Percentiles rank a stretch among this genome's conserved stretches.
These are phyloP conservation scores for Xanthoconium stramineum DNA, from an alignment of 768 basidiomycete species.

Conservation along the genomic window DNA sequence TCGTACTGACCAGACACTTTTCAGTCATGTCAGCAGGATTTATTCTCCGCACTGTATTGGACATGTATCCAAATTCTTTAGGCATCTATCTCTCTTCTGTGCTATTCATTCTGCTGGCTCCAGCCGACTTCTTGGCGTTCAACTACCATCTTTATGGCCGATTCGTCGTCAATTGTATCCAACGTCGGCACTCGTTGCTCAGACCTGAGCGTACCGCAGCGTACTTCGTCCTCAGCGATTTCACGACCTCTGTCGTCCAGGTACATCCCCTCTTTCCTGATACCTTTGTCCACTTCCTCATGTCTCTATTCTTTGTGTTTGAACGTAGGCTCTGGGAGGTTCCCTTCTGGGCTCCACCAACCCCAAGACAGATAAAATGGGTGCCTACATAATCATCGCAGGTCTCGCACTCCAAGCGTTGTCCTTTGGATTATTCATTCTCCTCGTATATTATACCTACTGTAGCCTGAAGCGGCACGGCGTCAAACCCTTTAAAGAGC, in stretches of 20 bases:
- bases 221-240: slow-evolving; percentile 29
- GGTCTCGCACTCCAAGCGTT: slow-evolving; percentile 25
- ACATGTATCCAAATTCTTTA: slow-evolving; percentile 18
- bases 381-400: slow-evolving; percentile 20
- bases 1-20: neutral
- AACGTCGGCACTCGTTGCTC: slow-evolving; percentile 21
- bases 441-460: slow-evolving; percentile 13
- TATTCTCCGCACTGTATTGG: slow-evolving; percentile 18
- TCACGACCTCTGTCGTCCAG: slow-evolving; percentile 28
- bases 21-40: slow-evolving; percentile 24
- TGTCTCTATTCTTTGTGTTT: neutral
- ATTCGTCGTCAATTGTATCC: slow-evolving; percentile 19
- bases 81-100: slow-evolving; percentile 15
- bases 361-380: slow-evolving; percentile 2
- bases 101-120: slow-evolving; percentile 26
- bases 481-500: slow-evolving; percentile 1
- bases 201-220: slow-evolving; percentile 22
- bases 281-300: neutral
- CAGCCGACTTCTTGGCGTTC: slow-evolving; percentile 31
- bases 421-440: slow-evolving; percentile 24
- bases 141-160: slow-evolving; percentile 33
- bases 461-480: slow-evolving; percentile 12
- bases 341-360: slow-evolving; percentile 12
- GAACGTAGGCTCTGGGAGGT: slow-evolving; percentile 23
- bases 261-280: slow-evolving; percentile 4